Evolutionary conservation across 2,329 filamentous ascomycete species (phyloP).

Genomic region (Tolypocladium album): DNA sequence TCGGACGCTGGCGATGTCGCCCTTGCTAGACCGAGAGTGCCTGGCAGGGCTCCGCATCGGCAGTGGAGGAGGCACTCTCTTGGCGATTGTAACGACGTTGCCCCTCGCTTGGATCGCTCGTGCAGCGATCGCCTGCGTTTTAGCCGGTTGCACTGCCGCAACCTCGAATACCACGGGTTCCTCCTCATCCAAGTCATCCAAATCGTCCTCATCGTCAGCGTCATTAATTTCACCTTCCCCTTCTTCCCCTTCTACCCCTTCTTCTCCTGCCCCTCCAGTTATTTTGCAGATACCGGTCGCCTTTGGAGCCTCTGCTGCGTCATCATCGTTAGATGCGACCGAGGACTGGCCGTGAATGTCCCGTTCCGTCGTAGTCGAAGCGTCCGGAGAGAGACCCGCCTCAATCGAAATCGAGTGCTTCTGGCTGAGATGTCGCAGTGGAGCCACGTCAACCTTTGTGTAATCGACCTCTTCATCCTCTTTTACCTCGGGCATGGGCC

Average conservation of each 20-base stretch:
- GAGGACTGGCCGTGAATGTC: neutral
- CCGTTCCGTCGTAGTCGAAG: neutral
- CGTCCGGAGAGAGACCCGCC: conserved; percentile 2
- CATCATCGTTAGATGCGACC: conserved; percentile 11
- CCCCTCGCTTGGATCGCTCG: conserved; percentile 63
- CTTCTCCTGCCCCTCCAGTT: conserved; percentile 11
- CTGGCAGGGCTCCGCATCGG: conserved; percentile 67
- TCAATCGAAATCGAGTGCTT: conserved; percentile 24
- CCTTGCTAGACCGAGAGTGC: conserved; percentile 37
- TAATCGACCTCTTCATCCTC: conserved; percentile 42
- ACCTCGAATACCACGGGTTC: conserved; percentile 63
- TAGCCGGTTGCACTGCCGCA: conserved; percentile 43
- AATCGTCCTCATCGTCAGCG: conserved; percentile 28
- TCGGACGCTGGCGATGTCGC: conserved; percentile 40
- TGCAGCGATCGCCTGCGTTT: conserved; percentile 47
- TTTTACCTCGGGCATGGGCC: conserved; percentile 19
- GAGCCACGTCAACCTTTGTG: conserved; percentile 44
- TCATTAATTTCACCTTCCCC: conserved; percentile 14
- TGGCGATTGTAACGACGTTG: conserved; percentile 75
- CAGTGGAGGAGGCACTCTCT: conserved; percentile 65
- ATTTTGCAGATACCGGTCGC: conserved; percentile 14
- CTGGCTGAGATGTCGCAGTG: conserved; percentile 34
- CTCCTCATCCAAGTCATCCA: conserved; percentile 43
- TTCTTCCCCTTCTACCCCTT: conserved; percentile 11
- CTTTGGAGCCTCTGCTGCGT: conserved; percentile 11